Evolutionary conservation across 2,329 filamentous ascomycete genomes (phyloP).

Genomic region (Venturia oleaginea): DNA sequence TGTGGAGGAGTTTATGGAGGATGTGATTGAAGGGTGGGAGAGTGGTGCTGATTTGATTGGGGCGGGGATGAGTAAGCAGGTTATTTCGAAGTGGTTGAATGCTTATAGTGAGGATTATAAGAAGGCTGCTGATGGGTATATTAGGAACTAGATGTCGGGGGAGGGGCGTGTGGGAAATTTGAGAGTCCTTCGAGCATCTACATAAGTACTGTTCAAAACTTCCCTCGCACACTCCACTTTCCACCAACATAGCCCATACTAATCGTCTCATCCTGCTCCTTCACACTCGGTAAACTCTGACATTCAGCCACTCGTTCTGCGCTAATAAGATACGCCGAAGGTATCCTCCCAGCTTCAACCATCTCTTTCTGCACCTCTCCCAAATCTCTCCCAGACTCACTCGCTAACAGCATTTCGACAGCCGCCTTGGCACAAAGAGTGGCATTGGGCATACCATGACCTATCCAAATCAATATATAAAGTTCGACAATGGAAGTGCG

Average conservation of each 20-base stretch:
- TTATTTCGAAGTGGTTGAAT: conserved; percentile 39
- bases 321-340: conserved; percentile 29
- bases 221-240: background rate
- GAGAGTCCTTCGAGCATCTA: too few relatives aligned
- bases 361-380: conserved; percentile 22
- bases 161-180: too few relatives aligned
- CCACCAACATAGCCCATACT: background rate
- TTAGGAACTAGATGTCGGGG: background rate
- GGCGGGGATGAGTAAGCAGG: conserved; percentile 34
- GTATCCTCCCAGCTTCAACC: conserved; percentile 27
- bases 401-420: conserved; percentile 48
- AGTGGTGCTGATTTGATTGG: conserved; percentile 40
- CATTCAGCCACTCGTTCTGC: conserved; percentile 27
- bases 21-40: conserved; percentile 37
- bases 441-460: conserved; percentile 68
- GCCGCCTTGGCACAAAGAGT: conserved; percentile 57
- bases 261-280: conserved; percentile 2
- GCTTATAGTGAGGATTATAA: conserved; percentile 29
- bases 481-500: too few relatives aligned
- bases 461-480: background rate
- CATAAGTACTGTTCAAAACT: background rate
- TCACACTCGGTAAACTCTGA: conserved; percentile 15
- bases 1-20: conserved; percentile 47
- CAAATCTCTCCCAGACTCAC: conserved; percentile 27
- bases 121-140: conserved; percentile 15